Evolutionary conservation across 495 filamentous ascomycete species (phyloP), one percentile per base, ranked within the genome.

Genomic region (Glarea lozoyensis): DNA sequence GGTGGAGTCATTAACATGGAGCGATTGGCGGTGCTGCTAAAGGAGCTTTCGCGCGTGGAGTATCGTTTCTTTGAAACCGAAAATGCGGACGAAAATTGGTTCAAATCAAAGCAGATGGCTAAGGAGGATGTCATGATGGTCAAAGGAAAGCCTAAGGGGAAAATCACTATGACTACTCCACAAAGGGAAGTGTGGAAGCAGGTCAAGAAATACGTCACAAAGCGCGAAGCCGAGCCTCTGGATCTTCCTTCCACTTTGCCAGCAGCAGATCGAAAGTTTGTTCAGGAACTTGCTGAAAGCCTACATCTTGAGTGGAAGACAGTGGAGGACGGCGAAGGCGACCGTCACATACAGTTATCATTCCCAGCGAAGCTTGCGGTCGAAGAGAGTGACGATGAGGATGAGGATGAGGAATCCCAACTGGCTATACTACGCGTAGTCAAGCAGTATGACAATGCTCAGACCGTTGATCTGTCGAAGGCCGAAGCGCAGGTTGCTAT

Each of bases 11-110:
- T 99, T 57, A 90, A 96, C 54, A 60, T 96, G 51, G 62, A 82
- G 39, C 76, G 92, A 31, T 62, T 99, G 43, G 76, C 73, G 7
- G 64, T 87, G 24, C 74, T 99, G 35, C 63, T 99, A 37, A 78
- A 93, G 17, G 86, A 88, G 45, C 69, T 99, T 35, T 81, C 80
- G 20, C 68, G 84, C 46, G 84, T 92, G 22, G 93, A 99, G 54
- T 82, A 85, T 59, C 78, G 84, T 15, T 88, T 90, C 55, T 99
- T 97, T 52, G 88, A 97, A 55, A 71, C 79, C 6, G 93, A 95
- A 52, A 79, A 82, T 53, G 72, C 84, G n/a, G 86, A 96, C 61
- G 81, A 82, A 11, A 78, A 76, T 49, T 99, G 92, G 92, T 78
- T 97, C 45, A 88, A 85, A 49, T 78, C 82, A 19, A 99, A 97